Evolutionary conservation across 352 stramenopile species (phyloP).

Genomic region (Halophytophthora batemanensis): DNA sequence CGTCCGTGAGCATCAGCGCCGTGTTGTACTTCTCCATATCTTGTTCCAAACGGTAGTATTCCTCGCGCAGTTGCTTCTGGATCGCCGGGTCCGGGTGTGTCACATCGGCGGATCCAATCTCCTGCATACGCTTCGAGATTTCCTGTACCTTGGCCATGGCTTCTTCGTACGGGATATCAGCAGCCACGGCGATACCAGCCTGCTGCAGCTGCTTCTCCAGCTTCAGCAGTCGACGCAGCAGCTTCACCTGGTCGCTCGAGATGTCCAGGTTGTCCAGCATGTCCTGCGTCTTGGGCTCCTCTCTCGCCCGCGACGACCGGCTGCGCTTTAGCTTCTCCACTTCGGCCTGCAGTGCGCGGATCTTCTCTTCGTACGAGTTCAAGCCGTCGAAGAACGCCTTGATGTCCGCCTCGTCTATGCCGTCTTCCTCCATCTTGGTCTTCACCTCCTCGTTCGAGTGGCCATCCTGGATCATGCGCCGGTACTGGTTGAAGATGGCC

Average conservation of each 20-base stretch:
- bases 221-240: slow-evolving; percentile 78
- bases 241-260: slow-evolving; percentile 67
- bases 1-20: slow-evolving; percentile 90
- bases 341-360: slow-evolving; percentile 73
- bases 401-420: slow-evolving; percentile 70
- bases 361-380: slow-evolving; percentile 83
- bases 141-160: slow-evolving; percentile 88
- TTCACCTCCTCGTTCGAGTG: slow-evolving; percentile 65
- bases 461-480: slow-evolving; percentile 71
- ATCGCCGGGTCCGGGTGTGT: slow-evolving; percentile 75
- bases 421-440: slow-evolving; percentile 73
- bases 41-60: slow-evolving; percentile 92
- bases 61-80: slow-evolving; percentile 86
- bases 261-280: slow-evolving; percentile 74
- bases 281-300: slow-evolving; percentile 57
- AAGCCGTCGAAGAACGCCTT: slow-evolving; percentile 82
- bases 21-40: slow-evolving; percentile 95
- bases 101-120: slow-evolving; percentile 91
- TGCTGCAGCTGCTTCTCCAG: slow-evolving; percentile 82
- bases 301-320: slow-evolving; percentile 39
- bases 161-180: slow-evolving; percentile 93
- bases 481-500: slow-evolving; percentile 53
- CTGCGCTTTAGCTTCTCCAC: slow-evolving; percentile 78
- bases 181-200: slow-evolving; percentile 85
- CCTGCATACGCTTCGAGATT: slow-evolving; percentile 89